Percentiles rank a stretch among this genome's conserved stretches.
Evolutionary conservation across 2,329 filamentous ascomycete species (phyloP).

Genomic region (Esteya vermicola): DNA sequence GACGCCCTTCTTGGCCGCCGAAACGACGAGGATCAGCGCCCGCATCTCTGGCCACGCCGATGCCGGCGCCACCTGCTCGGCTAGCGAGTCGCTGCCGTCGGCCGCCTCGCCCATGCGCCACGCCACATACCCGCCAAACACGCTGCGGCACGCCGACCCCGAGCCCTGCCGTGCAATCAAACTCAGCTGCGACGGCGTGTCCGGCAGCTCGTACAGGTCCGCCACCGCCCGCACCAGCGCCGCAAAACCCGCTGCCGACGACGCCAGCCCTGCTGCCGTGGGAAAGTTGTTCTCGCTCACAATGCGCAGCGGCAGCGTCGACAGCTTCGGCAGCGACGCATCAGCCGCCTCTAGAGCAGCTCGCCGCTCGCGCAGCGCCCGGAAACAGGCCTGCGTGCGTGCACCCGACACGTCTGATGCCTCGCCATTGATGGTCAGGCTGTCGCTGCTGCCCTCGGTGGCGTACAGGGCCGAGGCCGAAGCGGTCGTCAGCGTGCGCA

Average conservation of each 20-base stretch:
- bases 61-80: slow-evolving; percentile 76
- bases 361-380: slow-evolving; percentile 67
- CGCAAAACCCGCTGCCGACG: slow-evolving; percentile 55
- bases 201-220: slow-evolving; percentile 74
- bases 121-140: slow-evolving; percentile 92
- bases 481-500: slow-evolving; percentile 91
- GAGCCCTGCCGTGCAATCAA: slow-evolving; percentile 87
- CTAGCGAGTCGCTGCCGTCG: slow-evolving; percentile 77
- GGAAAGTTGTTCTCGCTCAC: slow-evolving; percentile 99
- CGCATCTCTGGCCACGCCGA: slow-evolving; percentile 94
- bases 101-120: slow-evolving; percentile 68
- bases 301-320: slow-evolving; percentile 62
- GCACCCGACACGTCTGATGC: slow-evolving; percentile 74
- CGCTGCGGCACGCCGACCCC: slow-evolving; percentile 80
- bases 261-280: slow-evolving; percentile 79
- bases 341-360: slow-evolving; percentile 59
- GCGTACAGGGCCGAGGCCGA: slow-evolving; percentile 67
- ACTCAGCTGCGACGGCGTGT: slow-evolving; percentile 70
- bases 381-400: slow-evolving; percentile 88
- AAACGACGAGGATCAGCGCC: slow-evolving; percentile 80
- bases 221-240: slow-evolving; percentile 74
- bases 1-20: slow-evolving; percentile 90
- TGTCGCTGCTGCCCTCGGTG: slow-evolving; percentile 36
- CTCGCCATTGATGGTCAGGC: slow-evolving; percentile 71
- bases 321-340: slow-evolving; percentile 67